phyloP scores from a whole-genome alignment of 306 rosid species.

The Acacia acuminata region DNA sequence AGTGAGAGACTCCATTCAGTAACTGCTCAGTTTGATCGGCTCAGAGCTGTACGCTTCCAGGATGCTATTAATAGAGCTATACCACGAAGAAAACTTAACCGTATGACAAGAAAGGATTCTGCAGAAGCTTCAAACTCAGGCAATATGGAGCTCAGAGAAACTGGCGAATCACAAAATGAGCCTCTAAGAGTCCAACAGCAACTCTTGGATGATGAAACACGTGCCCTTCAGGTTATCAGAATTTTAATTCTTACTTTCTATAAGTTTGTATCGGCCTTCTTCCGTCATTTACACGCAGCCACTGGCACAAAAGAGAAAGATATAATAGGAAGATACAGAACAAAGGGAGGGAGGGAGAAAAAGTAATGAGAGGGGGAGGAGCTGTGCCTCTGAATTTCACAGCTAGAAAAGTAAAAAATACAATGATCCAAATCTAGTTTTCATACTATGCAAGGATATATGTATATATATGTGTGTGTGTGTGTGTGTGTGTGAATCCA shows the following conservation, averaged over 20 bases:
- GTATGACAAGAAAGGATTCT: constrained; percentile 41
- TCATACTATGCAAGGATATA: background rate
- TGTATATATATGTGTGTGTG: too few relatives aligned
- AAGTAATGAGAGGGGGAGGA: background rate
- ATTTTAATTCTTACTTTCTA: background rate
- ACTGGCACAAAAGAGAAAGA: background rate
- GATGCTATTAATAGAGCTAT: constrained; percentile 78
- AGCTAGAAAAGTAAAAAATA: background rate
- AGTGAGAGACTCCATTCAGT: constrained; percentile 93
- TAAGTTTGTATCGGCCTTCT: constrained; percentile 12
- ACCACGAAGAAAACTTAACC: constrained; percentile 75
- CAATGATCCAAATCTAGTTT: background rate
- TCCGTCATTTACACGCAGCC: constrained; percentile 3
- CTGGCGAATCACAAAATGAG: constrained; percentile 55
- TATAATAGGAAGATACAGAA: background rate
- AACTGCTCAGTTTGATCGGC: constrained; percentile 86
- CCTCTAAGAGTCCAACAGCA: constrained; percentile 77
- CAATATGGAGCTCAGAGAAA: constrained; percentile 53
- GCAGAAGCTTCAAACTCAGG: constrained; percentile 47
- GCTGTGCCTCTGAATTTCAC: background rate
- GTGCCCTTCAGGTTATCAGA: constrained; percentile 83
- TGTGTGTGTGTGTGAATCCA: too few relatives aligned
- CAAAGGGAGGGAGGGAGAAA: background rate
- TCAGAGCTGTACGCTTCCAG: constrained; percentile 90
- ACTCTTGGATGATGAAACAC: constrained; percentile 88